A percentile compares a stretch with the other conserved stretches of the same genome.
Conservation (phyloP, 2,329 filamentous ascomycete species). For the Endocalyx cinctus region DNA sequence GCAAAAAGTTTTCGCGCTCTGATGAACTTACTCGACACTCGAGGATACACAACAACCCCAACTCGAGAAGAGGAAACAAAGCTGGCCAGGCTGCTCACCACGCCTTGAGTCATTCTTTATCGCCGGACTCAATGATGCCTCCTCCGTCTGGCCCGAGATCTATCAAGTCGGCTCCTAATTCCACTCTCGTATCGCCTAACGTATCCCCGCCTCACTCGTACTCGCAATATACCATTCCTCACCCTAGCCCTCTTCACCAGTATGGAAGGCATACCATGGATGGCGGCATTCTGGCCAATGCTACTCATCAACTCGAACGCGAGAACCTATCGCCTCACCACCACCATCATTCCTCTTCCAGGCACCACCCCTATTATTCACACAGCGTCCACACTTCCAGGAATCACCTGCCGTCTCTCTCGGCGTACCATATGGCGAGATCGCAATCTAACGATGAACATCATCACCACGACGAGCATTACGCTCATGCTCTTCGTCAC, state of each 20-base stretch:
- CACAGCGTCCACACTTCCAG: constrained; percentile 45
- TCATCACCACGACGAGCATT: constrained; percentile 69
- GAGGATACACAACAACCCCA: constrained; percentile 98
- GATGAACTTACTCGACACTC: constrained; percentile 96
- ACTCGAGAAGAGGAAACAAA: constrained; percentile 91
- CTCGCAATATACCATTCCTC: constrained; percentile 59
- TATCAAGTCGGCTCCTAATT: constrained; percentile 83
- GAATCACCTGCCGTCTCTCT: constrained; percentile 68
- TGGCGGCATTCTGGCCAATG: constrained; percentile 56
- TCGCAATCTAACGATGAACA: constrained; percentile 79
- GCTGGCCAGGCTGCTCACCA: constrained; percentile 46
- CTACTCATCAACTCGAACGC: constrained; percentile 58
- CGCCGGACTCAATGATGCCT: constrained; percentile 65
- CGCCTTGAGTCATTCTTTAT: constrained; percentile 40
- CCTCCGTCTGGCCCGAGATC: constrained; percentile 70
- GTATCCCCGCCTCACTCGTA: constrained; percentile 92
- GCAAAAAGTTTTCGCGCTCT: constrained; percentile 93
- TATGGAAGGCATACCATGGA: constrained; percentile 49
- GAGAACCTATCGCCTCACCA: constrained; percentile 43
- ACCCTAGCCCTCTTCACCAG: constrained; percentile 40
- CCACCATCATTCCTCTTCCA: constrained; percentile 40
- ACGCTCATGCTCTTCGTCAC: constrained; percentile 61
- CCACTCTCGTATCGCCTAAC: constrained; percentile 85
- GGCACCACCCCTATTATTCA: constrained; percentile 52
- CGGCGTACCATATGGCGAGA: constrained; percentile 90